These are phyloP conservation scores for Schizosaccharomyces cryophilus DNA, from an alignment of 805 yeast genomes.

Conservation along the genomic window DNA sequence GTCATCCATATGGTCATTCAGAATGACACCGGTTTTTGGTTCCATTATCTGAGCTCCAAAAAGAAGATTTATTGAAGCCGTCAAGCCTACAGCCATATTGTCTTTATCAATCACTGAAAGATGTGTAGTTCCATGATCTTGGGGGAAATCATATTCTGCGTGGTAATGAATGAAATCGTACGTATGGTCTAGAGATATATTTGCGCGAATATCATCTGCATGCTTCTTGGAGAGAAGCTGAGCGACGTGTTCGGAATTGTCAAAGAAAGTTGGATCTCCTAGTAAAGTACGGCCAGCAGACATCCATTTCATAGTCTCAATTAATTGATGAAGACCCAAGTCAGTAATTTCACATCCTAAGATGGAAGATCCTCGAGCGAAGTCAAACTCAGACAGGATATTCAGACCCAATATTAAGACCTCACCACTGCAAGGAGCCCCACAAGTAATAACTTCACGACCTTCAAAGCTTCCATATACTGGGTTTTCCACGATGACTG, in stretches of 20 bases:
- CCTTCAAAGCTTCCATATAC: constrained; percentile 20
- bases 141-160: constrained; percentile 52
- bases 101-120: constrained; percentile 51
- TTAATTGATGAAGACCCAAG: constrained; percentile 34
- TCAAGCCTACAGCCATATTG: constrained; percentile 62
- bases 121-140: constrained; percentile 83
- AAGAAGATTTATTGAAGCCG: constrained; percentile 63
- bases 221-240: constrained; percentile 30
- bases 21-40: constrained; percentile 51
- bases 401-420: constrained; percentile 55
- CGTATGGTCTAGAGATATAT: constrained; percentile 35
- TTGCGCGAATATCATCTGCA: constrained; percentile 25
- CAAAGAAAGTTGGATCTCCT: constrained; percentile 32
- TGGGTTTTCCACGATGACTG: constrained; percentile 23
- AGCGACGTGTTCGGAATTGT: constrained; percentile 17
- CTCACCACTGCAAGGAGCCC: constrained; percentile 65
- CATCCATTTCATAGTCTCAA: constrained; percentile 88
- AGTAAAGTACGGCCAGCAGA: constrained; percentile 64
- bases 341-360: constrained; percentile 12
- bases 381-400: constrained; percentile 27
- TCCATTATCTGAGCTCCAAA: constrained; percentile 75
- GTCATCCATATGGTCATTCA: constrained; percentile 89
- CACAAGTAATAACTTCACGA: constrained; percentile 28
- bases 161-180: constrained; percentile 44
- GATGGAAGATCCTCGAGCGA: constrained; percentile 10